These are phyloP conservation scores for Gossypium arboreum DNA, from an alignment of 345 rosid species.

Conservation along the genomic window DNA sequence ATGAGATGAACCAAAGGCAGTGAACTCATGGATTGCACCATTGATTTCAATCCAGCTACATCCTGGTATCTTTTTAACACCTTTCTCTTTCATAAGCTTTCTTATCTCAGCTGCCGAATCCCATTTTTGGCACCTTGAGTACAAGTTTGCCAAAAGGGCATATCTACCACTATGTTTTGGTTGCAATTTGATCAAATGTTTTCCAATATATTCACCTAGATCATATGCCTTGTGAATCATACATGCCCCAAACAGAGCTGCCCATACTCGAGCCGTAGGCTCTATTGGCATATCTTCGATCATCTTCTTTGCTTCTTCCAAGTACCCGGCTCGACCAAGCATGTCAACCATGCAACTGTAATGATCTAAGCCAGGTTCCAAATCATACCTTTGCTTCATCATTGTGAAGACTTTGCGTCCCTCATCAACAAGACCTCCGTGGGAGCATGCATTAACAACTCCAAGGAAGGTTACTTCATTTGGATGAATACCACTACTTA, in stretches of 20 bases:
- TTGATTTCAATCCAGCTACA: conserved; percentile 33
- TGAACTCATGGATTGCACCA: conserved; percentile 24
- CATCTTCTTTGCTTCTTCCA: conserved; percentile 41
- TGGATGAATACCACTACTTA: conserved; percentile 33
- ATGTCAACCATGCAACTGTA: conserved; percentile 58
- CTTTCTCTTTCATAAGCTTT: conserved; percentile 29
- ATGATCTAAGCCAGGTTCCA: conserved; percentile 36
- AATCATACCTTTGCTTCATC: conserved; percentile 25
- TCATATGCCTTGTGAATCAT: conserved; percentile 32
- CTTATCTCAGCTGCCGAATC: conserved; percentile 26
- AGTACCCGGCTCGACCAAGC: conserved; percentile 43
- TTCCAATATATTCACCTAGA: conserved; percentile 32
- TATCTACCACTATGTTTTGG: conserved; percentile 28
- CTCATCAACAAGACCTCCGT: conserved; percentile 42
- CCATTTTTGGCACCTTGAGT: conserved; percentile 23
- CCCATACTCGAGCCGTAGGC: conserved; percentile 42
- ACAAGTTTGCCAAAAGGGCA: conserved; percentile 33
- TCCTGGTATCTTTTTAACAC: conserved; percentile 27
- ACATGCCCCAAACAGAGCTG: conserved; percentile 47
- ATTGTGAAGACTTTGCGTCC: conserved; percentile 32
- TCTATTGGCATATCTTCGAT: conserved; percentile 42
- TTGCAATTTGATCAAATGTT: conserved; percentile 25
- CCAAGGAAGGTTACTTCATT: conserved; percentile 40
- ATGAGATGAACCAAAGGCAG: conserved; percentile 25
- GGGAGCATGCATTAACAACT: conserved; percentile 45